These are phyloP conservation scores for Magnolia changhungtana DNA, from an alignment of 164 flowering plant species.

Conservation along the genomic window DNA sequence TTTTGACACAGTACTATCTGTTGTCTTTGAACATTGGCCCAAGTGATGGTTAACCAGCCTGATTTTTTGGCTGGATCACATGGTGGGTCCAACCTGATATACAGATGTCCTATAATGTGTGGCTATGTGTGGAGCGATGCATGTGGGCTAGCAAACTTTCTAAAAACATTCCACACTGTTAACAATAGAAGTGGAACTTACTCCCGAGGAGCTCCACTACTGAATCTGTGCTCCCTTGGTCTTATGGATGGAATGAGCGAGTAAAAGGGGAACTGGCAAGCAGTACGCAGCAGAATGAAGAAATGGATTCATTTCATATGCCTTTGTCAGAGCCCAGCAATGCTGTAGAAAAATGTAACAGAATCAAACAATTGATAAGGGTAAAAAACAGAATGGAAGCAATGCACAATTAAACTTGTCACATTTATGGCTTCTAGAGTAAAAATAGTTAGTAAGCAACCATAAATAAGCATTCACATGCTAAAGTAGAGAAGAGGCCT, in stretches of 20 bases:
- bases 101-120: neutral
- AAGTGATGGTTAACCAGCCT: neutral
- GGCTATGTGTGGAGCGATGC: neutral
- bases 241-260: conserved; percentile 55
- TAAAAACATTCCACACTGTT: neutral
- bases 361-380: conserved; percentile 6
- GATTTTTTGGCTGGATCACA: neutral
- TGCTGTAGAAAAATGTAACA: conserved; percentile 40
- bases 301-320: conserved; percentile 80
- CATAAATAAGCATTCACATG: too few relatives aligned
- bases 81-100: neutral
- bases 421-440: neutral
- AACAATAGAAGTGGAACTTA: conserved; percentile 3
- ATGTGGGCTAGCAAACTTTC: neutral
- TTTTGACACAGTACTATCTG: too few relatives aligned
- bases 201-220: neutral
- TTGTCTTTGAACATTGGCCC: too few relatives aligned
- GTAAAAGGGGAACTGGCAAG: conserved; percentile 52
- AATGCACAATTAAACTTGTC: neutral
- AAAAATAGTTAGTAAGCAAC: too few relatives aligned
- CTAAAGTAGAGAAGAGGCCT: too few relatives aligned
- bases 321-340: conserved; percentile 63
- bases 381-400: neutral
- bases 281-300: conserved; percentile 67
- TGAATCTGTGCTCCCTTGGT: conserved; percentile 33